Evolutionary conservation across 805 yeast genomes (phyloP).

Genomic region (Ogataea sp.): DNA sequence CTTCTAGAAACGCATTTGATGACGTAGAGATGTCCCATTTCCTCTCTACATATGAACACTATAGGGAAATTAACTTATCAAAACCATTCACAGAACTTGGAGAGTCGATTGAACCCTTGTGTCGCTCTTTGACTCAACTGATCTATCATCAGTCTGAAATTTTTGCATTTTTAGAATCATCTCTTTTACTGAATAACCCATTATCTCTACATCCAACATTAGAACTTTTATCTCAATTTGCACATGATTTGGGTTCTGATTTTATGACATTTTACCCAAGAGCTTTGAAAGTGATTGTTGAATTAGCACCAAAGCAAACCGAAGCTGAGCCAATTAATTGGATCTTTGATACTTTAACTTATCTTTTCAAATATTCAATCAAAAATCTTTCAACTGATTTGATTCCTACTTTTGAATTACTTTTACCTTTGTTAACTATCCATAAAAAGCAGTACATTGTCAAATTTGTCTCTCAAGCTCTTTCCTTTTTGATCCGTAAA

Average conservation of each 20-base stretch:
- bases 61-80: slow-evolving; percentile 83
- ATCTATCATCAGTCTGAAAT: slow-evolving; percentile 61
- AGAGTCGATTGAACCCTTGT: slow-evolving; percentile 41
- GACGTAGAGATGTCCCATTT: slow-evolving; percentile 74
- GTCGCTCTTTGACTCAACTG: slow-evolving; percentile 74
- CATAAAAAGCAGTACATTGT: slow-evolving; percentile 55
- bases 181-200: slow-evolving; percentile 51
- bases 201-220: slow-evolving; percentile 72
- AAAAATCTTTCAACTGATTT: slow-evolving; percentile 55
- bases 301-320: slow-evolving; percentile 38
- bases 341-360: slow-evolving; percentile 79
- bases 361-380: slow-evolving; percentile 80
- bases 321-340: slow-evolving; percentile 66
- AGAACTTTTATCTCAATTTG: slow-evolving; percentile 76
- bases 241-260: slow-evolving; percentile 90
- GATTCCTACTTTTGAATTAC: slow-evolving; percentile 55
- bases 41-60: slow-evolving; percentile 68
- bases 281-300: slow-evolving; percentile 43
- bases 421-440: slow-evolving; percentile 57
- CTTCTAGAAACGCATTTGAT: slow-evolving; percentile 55
- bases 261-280: slow-evolving; percentile 58
- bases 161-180: slow-evolving; percentile 29
- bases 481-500: slow-evolving; percentile 76
- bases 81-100: slow-evolving; percentile 59
- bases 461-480: slow-evolving; percentile 83